These are phyloP conservation scores for Pleurotus ostreatus DNA, from an alignment of 768 basidiomycete genomes.

Conservation along the genomic window DNA sequence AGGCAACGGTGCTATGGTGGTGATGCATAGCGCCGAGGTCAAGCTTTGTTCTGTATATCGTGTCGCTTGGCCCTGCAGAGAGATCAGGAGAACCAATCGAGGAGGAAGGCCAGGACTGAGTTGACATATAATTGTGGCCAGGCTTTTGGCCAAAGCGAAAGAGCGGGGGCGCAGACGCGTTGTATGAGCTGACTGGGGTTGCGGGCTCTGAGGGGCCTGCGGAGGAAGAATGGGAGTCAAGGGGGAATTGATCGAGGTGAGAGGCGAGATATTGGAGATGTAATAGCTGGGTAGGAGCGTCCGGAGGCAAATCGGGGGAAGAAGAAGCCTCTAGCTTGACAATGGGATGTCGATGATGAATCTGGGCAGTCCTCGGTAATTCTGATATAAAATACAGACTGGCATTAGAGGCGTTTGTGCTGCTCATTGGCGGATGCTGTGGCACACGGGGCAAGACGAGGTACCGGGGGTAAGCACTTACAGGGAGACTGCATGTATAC, in stretches of 20 bases:
- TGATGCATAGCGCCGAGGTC: conserved; percentile 14
- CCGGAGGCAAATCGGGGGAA: conserved; percentile 39
- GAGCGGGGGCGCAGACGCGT: neutral
- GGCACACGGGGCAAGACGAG: conserved; percentile 7
- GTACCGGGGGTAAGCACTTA: conserved; percentile 1
- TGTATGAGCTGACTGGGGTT: conserved; percentile 6
- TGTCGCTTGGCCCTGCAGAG: conserved; percentile 5
- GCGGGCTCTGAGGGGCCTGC: conserved; percentile 27
- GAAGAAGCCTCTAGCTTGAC: conserved; percentile 40
- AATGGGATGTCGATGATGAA: conserved; percentile 18
- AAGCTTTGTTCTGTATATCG: conserved; percentile 4
- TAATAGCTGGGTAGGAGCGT: conserved; percentile 29
- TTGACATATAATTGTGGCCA: conserved; percentile 1
- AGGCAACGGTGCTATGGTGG: conserved; percentile 29
- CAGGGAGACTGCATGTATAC: conserved; percentile 4
- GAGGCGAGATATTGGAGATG: conserved; percentile 30
- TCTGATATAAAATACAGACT: conserved; percentile 14
- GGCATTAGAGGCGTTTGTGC: conserved; percentile 13
- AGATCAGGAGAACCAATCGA: conserved; percentile 3
- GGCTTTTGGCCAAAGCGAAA: neutral
- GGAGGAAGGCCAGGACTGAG: conserved; percentile 10
- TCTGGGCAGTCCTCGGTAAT: conserved; percentile 12
- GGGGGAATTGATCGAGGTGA: conserved; percentile 24
- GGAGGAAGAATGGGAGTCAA: conserved; percentile 31
- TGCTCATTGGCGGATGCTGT: conserved; percentile 11